A percentile compares a stretch with the other conserved stretches of the same genome.
Evolutionary conservation across 179 eudicot genomes (phyloP).

Genomic region (Corrigiola litoralis): DNA sequence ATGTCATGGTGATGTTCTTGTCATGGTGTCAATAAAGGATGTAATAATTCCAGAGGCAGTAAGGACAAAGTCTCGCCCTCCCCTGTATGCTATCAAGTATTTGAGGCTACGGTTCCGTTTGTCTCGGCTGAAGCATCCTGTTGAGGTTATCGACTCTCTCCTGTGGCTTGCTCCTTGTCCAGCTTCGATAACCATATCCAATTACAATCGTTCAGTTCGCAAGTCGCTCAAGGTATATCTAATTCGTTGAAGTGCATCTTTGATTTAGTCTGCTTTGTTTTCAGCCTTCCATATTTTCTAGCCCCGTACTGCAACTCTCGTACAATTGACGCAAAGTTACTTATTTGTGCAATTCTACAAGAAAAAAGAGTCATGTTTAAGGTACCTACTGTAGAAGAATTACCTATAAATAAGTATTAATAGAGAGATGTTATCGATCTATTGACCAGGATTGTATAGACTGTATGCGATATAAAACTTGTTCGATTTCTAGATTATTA

Average conservation of each 20-base stretch:
- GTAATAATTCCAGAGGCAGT: slow-evolving; percentile 6
- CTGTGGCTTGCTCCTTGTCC: slow-evolving; percentile 19
- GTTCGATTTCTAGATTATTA: too few species aligned
- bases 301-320: too few species aligned
- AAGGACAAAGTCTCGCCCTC: slow-evolving; percentile 17
- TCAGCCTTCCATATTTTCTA: too few species aligned
- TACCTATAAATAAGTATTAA: too few species aligned
- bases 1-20: background rate
- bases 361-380: too few species aligned
- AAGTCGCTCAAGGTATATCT: slow-evolving; percentile 13
- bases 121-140: background rate
- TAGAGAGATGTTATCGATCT: too few species aligned
- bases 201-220: background rate
- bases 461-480: too few species aligned
- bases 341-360: too few species aligned
- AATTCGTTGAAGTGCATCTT: background rate
- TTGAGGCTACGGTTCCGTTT: slow-evolving; percentile 2
- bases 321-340: too few species aligned
- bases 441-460: too few species aligned
- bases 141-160: slow-evolving; percentile 9
- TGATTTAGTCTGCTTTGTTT: too few species aligned
- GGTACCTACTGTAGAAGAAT: too few species aligned
- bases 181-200: slow-evolving; percentile 7
- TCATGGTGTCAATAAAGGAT: slow-evolving; percentile 14
- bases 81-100: slow-evolving; percentile 14